Conservation (phyloP, 345 rosid species). For the Brassica rapa region DNA sequence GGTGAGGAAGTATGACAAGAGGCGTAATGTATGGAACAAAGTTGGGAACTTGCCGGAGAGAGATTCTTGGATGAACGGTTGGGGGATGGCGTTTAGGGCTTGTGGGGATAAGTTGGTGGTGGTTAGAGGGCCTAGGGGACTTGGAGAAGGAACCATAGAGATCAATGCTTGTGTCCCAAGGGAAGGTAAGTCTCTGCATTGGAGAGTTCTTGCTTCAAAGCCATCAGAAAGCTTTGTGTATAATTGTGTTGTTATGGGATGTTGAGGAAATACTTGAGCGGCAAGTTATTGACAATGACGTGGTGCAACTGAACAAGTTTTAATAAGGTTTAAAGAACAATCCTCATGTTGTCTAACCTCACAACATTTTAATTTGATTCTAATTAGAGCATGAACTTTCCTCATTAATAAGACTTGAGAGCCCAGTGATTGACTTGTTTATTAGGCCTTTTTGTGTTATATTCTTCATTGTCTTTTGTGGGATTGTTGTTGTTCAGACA, state of each 20-base stretch:
- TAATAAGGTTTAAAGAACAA: conserved; percentile 21
- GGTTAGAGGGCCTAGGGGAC: conserved; percentile 51
- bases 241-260: conserved; percentile 88
- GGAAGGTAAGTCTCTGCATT: conserved; percentile 51
- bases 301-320: conserved; percentile 28
- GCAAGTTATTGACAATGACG: conserved; percentile 11
- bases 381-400: background rate
- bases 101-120: conserved; percentile 71
- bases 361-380: conserved; percentile 14
- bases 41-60: conserved; percentile 60
- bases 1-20: conserved; percentile 63
- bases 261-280: conserved; percentile 47
- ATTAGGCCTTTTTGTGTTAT: background rate
- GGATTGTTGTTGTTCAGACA: conserved; percentile 17
- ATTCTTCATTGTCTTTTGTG: background rate
- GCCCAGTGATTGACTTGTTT: background rate
- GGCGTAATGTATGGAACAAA: conserved; percentile 52
- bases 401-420: background rate
- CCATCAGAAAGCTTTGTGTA: conserved; percentile 59
- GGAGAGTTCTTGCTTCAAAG: conserved; percentile 65
- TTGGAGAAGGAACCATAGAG: conserved; percentile 55
- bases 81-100: conserved; percentile 86
- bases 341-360: conserved; percentile 24
- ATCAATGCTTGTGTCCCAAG: conserved; percentile 73
- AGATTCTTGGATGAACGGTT: conserved; percentile 59